Evolutionary conservation across 116 monocot genomes (phyloP), one percentile per base, ranked within the genome.

Genomic region (Dioscorea cayenensis): DNA sequence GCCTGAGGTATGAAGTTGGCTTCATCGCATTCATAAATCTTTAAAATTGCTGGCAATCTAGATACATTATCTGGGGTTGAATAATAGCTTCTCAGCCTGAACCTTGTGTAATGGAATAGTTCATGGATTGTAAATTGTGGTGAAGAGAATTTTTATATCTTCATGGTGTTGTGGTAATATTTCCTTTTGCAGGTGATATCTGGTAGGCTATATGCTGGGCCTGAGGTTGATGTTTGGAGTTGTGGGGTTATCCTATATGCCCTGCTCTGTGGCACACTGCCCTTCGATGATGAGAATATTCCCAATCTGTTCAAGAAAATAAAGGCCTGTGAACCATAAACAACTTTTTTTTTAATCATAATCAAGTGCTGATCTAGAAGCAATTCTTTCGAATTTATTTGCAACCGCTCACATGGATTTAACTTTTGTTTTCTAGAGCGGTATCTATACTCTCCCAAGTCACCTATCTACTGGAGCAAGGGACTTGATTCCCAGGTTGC

Each of bases 181-280:
- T 63, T n/a, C 28, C 49, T 64, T 52, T 6, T 60, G 2, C 48
- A 84, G 84, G 84, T 84, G 35, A 84, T 84, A 28, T 84, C 84
- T 67, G 80, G 84, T 32, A 80, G 76, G 60, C 67, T 84, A 51
- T 84, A 84, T 74, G 84, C 84, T 71, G 84, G 84, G 17, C 80
- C 84, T 63, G 84, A 84, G 74, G 84, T 84, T 66, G 84, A 84
- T 74, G 84, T 84, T 63, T 84, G 84, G 84, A 80, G 80, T 71
- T 84, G 84, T 52, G 84, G 84, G 67, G 84, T 84, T 66, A 84
- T 84, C 51, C 84, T 84, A 23, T 84, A 84, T 74, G 84, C 84
- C 66, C 77, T 84, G 66, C 80, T 84, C 12, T 84, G 84, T 84
- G 84, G 84, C 4, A 80, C 80, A 19, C 84, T 84, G 67, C 84